Base-by-base conservation (phyloP, 1,284 basidiomycete genomes). In the Trichosporon sp. region DNA sequence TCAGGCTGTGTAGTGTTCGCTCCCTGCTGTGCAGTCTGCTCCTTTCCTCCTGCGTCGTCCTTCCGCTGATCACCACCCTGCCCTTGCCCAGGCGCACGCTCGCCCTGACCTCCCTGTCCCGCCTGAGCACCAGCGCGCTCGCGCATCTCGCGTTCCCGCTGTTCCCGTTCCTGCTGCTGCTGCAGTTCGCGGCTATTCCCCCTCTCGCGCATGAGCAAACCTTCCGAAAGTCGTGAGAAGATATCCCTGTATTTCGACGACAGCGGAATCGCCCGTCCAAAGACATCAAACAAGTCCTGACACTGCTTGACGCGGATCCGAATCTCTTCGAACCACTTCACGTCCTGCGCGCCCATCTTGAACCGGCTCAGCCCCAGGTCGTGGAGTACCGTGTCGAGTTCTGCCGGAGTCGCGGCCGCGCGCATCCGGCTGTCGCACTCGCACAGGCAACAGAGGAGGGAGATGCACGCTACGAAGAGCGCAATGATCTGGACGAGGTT, bases 401-500 rank as follows among this genome's bases (percentile, higher is more conserved):
- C 49, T 1, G 57, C 49, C 4, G 52, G 62, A 3, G 21, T 25
- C 32, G 54, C 56, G 2, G 56, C 59, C 10, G 54, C 52, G 27
- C 64, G 64, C 66, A 68, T 65, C 31, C 72, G 70, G 10, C 66
- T 69, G 33, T 73, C 72, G 65, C 70, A 70, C 34, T 74, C 73
- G 69, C 69, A 72, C 59, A 74, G 29, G 27, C 68, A 73, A 61
- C 73, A 74, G 19, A 74, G 62, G 2, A 74, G 63, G 1, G 67
- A 71, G n/a, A 71, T 74, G 62, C 70, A 73, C 14, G 66, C 64
- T 1, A 73, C 67, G 63, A 71, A 73, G 32, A 71, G 70, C 23
- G 62, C 69, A 8, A 70, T 68, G 13, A 73, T 69, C 62, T 74
- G 72, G 59, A 74, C 67, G 16, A 73, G 65, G 64, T 72, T 71